These are phyloP conservation scores for Colletotrichum scovillei DNA, from an alignment of 2,329 filamentous ascomycete species.

Conservation along the genomic window DNA sequence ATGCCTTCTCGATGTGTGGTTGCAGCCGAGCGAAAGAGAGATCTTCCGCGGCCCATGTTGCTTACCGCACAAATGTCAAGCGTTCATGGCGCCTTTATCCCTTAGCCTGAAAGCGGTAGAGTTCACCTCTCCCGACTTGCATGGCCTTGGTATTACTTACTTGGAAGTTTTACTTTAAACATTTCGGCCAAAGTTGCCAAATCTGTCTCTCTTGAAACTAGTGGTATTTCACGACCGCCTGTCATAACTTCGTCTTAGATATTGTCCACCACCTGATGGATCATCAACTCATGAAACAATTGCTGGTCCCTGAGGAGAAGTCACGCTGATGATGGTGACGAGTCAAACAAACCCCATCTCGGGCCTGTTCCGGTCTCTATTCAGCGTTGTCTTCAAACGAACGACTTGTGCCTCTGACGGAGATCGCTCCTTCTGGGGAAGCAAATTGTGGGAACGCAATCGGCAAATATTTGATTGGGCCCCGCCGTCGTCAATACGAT, in stretches of 20 bases:
- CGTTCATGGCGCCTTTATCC: conserved; percentile 11
- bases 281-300: conserved; percentile 10
- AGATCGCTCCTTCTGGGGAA: background rate
- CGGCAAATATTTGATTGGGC: conserved; percentile 31
- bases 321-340: background rate
- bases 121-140: background rate
- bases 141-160: background rate
- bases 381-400: background rate
- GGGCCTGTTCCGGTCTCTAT: background rate
- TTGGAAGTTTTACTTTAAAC: background rate
- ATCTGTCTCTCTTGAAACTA: background rate
- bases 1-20: background rate
- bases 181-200: conserved; percentile 10
- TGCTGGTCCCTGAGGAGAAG: background rate
- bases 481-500: conserved; percentile 9
- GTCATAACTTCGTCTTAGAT: conserved; percentile 3
- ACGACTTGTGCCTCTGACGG: background rate
- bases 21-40: conserved; percentile 14
- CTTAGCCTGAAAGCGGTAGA: conserved; percentile 14
- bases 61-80: conserved; percentile 10
- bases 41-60: conserved; percentile 25
- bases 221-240: background rate
- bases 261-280: conserved; percentile 20
- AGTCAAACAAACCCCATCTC: background rate
- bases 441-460: conserved; percentile 11